Evolutionary conservation across 768 basidiomycete species (phyloP).

Genomic region (Hortiboletus campestris): DNA sequence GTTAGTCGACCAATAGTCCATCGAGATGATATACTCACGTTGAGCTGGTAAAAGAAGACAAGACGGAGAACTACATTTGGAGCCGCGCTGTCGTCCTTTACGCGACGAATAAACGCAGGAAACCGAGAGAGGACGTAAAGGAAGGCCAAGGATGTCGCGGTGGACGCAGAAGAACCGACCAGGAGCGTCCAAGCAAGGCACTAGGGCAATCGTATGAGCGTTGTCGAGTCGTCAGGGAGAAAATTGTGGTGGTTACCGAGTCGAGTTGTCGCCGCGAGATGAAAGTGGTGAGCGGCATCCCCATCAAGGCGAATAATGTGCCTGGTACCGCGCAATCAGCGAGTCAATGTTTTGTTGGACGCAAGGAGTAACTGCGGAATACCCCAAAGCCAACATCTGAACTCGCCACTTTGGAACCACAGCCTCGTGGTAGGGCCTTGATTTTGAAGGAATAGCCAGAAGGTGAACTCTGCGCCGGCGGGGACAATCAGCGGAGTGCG

Average conservation of each 20-base stretch:
- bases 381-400: slow-evolving; percentile 70
- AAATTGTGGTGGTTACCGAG: slow-evolving; percentile 38
- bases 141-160: slow-evolving; percentile 65
- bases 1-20: neutral
- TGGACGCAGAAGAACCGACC: slow-evolving; percentile 64
- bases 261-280: slow-evolving; percentile 57
- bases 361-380: slow-evolving; percentile 3
- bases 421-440: slow-evolving; percentile 68
- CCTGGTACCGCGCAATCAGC: slow-evolving; percentile 39
- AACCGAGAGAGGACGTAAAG: slow-evolving; percentile 71
- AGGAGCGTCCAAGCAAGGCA: slow-evolving; percentile 75
- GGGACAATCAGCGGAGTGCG: slow-evolving; percentile 4
- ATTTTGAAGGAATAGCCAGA: slow-evolving; percentile 81
- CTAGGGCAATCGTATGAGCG: slow-evolving; percentile 36
- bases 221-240: neutral
- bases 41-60: slow-evolving; percentile 72
- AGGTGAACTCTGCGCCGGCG: slow-evolving; percentile 58
- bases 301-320: slow-evolving; percentile 60
- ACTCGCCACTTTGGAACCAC: slow-evolving; percentile 84
- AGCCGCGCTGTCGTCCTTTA: slow-evolving; percentile 72
- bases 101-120: slow-evolving; percentile 65
- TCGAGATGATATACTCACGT: slow-evolving; percentile 47
- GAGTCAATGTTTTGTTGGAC: neutral
- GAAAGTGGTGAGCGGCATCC: slow-evolving; percentile 70
- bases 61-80: slow-evolving; percentile 73